phyloP scores from a whole-genome alignment of 306 rosid genomes.

The Senna siamea region DNA sequence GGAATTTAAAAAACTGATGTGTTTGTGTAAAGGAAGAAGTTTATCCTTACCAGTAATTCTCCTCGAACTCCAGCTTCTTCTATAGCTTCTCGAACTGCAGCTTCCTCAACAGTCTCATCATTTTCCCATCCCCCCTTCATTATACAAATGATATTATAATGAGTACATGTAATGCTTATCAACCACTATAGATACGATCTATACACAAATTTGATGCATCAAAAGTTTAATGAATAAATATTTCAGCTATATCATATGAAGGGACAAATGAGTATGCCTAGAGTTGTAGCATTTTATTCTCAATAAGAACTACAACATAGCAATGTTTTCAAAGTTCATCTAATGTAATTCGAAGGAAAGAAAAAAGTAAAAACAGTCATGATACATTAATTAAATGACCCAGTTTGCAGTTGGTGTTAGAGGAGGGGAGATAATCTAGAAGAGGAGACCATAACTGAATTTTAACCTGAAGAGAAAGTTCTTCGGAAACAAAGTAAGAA shows the following conservation, averaged over 20 bases:
- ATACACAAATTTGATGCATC: neutral
- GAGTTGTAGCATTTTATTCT: neutral
- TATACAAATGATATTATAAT: neutral
- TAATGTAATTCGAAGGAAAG: neutral
- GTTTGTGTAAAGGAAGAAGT: neutral
- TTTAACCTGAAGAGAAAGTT: neutral
- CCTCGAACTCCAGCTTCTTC: conserved; percentile 76
- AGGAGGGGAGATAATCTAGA: neutral
- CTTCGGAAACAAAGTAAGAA: neutral
- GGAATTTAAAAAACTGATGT: neutral
- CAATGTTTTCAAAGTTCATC: neutral
- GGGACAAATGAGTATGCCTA: neutral
- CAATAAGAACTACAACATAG: neutral
- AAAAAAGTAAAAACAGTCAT: neutral
- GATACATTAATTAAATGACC: neutral
- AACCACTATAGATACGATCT: neutral
- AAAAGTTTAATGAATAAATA: neutral
- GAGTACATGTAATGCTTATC: neutral
- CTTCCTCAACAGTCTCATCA: conserved; percentile 63
- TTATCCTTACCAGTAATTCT: conserved; percentile 48
- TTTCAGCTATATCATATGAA: neutral
- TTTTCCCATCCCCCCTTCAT: conserved; percentile 72
- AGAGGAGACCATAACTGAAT: neutral
- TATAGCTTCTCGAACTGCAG: conserved; percentile 60
- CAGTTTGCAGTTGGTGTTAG: neutral